Conservation (phyloP, 805 yeast genomes). For the Yarrowia sp. region DNA sequence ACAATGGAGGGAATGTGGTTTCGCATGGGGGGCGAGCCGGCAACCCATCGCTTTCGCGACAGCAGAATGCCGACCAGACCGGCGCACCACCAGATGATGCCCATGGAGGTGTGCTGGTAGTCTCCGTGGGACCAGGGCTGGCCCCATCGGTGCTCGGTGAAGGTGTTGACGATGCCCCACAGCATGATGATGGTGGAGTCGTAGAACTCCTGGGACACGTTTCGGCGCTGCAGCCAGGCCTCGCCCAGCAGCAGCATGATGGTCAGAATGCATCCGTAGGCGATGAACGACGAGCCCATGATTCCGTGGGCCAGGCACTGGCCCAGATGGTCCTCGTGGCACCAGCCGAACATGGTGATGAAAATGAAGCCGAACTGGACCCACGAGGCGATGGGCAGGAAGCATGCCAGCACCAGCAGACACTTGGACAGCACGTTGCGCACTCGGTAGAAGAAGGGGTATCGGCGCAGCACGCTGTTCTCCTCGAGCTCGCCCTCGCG, state of each 20-base stretch:
- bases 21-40: conserved; percentile 47
- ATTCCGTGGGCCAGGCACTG: conserved; percentile 97
- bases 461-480: conserved; percentile 42
- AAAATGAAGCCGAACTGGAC: conserved; percentile 78
- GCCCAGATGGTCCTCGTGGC: conserved; percentile 74
- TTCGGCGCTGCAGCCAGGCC: conserved; percentile 47
- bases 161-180: conserved; percentile 94
- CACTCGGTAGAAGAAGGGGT: conserved; percentile 36
- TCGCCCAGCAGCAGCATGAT: conserved; percentile 69
- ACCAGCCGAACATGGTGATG: conserved; percentile 81
- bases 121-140: conserved; percentile 92
- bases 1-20: conserved; percentile 78
- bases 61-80: conserved; percentile 82
- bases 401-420: conserved; percentile 35
- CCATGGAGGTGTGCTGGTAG: conserved; percentile 95
- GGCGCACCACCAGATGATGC: conserved; percentile 94
- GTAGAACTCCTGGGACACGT: conserved; percentile 75
- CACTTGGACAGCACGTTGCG: conserved; percentile 34
- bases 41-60: conserved; percentile 54
- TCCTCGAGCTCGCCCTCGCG: conserved; percentile 15
- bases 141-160: conserved; percentile 97
- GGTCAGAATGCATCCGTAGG: conserved; percentile 70
- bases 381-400: conserved; percentile 59
- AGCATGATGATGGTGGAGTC: conserved; percentile 76
- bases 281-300: conserved; percentile 87